phyloP scores from a whole-genome alignment of 2,329 filamentous ascomycete species.

The Claviceps lovelessii region DNA sequence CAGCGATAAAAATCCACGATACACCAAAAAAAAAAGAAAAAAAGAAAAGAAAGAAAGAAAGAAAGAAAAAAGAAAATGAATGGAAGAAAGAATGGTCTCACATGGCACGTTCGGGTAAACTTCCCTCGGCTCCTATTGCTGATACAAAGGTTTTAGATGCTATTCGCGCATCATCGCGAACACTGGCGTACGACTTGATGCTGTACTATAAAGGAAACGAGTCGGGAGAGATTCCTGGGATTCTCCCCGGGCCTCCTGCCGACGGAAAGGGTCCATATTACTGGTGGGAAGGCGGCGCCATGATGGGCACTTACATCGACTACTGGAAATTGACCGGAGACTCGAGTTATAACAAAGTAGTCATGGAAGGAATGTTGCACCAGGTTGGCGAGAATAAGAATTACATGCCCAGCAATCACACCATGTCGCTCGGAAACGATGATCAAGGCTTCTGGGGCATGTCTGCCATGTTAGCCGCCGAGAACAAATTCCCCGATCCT shows the following conservation, averaged over 20 bases:
- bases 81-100: background rate
- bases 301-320: conserved; percentile 56
- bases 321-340: conserved; percentile 58
- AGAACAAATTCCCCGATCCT: conserved; percentile 48
- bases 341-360: conserved; percentile 43
- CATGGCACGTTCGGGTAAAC: background rate
- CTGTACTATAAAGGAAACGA: conserved; percentile 36
- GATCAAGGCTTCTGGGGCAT: conserved; percentile 60
- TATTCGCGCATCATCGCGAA: conserved; percentile 31
- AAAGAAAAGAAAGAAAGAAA: too few relatives aligned
- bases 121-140: background rate
- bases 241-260: conserved; percentile 40
- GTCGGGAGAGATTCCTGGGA: conserved; percentile 38
- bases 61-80: too few relatives aligned
- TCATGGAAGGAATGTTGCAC: conserved; percentile 41
- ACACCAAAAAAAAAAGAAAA: background rate
- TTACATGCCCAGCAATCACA: conserved; percentile 47
- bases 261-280: conserved; percentile 41
- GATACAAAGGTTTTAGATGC: conserved; percentile 23
- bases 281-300: conserved; percentile 60
- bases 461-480: conserved; percentile 52
- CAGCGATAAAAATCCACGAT: background rate
- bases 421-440: conserved; percentile 49
- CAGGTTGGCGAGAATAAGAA: conserved; percentile 43
- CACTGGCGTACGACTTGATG: conserved; percentile 36